Base-by-base conservation (phyloP, 768 basidiomycete genomes). In the Pisolithus microcarpus region DNA sequence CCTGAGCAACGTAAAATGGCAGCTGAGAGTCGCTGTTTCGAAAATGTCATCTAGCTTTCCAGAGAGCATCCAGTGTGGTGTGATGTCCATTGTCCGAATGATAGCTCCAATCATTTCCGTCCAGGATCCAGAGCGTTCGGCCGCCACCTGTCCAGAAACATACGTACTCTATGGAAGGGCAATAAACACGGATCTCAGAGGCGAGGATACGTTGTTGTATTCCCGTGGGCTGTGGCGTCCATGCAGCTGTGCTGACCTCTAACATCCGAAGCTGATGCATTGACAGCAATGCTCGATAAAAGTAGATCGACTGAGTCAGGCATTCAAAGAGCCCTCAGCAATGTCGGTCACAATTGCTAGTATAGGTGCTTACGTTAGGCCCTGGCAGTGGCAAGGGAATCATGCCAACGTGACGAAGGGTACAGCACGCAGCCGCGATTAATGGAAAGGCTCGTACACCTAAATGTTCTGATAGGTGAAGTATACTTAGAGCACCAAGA, bases 331-430 rank as follows among this genome's bases (percentile, higher is more conserved):
- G n/a, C 28, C n/a, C 46, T 47, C 55, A 45, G 21, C 34, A 46
- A 48, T 47, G 64, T 48, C 58, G 65, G 55, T 49, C 61, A 56
- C 57, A 54, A 50, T 43, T 39, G 40, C 28, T 51, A 48, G 48
- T 48, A 49, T 38, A 36, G 40, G 51, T 28, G n/a, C 48, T 65
- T 59, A 75, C 74, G 56, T 71, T 58, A 52, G 53, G 54, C 38
- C 52, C 38, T 1, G 66, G 66, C 38, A 73, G 56, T 2, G 69
- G 60, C n/a, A 67, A 53, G 53, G 67, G 61, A 31, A 75, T 61
- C 11, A 71, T 58, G 52, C 75, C 74, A 36, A 75, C 51, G 57
- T 73, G 59, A 52, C 62, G 69, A 54, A 75, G 60, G 39, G 61
- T 52, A 7, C 70, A 60, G 34, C 66, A 68, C 49, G 66, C 53